Base-by-base conservation (phyloP, 495 filamentous ascomycete species). In the Penicillium diatomitis region DNA sequence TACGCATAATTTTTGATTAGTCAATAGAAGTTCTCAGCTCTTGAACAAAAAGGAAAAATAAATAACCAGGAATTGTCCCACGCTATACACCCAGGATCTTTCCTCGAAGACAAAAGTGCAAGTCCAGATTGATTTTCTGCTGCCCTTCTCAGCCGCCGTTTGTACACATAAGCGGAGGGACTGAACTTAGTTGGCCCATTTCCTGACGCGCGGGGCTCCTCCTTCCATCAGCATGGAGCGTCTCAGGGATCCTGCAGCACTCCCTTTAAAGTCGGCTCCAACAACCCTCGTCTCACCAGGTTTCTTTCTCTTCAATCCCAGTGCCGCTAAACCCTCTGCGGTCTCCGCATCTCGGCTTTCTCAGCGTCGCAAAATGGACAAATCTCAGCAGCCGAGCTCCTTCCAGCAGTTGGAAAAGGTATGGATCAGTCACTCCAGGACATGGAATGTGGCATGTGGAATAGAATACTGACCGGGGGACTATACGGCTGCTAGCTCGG, bases 351-450 rank as follows among this genome's bases (percentile, higher is more conserved):
- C 48, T 34, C 48, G 40, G 32, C 20, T 28, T 28, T 29, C 45
- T 33, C 41, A 44, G 31, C 44, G 32, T 39, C 45, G 51, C n/a
- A 73, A 51, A 35, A 95, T 95, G 89, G 89, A 94, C 69, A 86
- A 86, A 56, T 85, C 87, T 65, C 81, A 89, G 57, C 86, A 92
- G 58, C 89, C 89, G 42, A 94, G 86, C 70, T 95, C 88, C 43
- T 97, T 97, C 73, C 90, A 96, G 80, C 91, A 97, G 81, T 81
- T 97, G 67, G 91, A 97, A 71, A 97, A 94, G 74, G 75, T 77
- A 57, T 46, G 20, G 20, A 20, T 20, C 20, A 20, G 20, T 20
- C 20, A 0, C 20, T 20, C 20, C 20, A 20, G 20, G 20, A 20
- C 20, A 20, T 20, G 20, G 20, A 20, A 20, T 20, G 20, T 20